phyloP scores from a whole-genome alignment of 495 filamentous ascomycete genomes.

The Xylaria castorea region DNA sequence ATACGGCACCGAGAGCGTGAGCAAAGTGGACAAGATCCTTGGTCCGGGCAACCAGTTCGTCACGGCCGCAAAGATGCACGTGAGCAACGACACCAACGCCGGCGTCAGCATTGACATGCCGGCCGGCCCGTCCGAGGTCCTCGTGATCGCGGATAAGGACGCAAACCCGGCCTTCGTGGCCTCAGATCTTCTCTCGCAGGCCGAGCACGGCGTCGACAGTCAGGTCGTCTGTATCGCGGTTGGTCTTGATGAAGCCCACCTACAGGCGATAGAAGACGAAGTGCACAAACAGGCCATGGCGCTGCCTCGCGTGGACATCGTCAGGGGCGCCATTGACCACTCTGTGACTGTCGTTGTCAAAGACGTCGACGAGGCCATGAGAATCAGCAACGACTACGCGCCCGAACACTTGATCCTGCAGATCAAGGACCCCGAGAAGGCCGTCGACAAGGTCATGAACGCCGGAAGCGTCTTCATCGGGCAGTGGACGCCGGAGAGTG shows the following conservation, averaged over 20 bases:
- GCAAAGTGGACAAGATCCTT: slow-evolving; percentile 98
- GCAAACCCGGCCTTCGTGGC: slow-evolving; percentile 96
- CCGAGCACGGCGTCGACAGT: slow-evolving; percentile 93
- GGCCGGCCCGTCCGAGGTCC: slow-evolving; percentile 93
- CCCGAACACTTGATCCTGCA: slow-evolving; percentile 97
- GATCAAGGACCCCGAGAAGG: slow-evolving; percentile 71
- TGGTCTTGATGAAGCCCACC: slow-evolving; percentile 71
- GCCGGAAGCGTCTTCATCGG: slow-evolving; percentile 96
- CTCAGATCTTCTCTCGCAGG: slow-evolving; percentile 91
- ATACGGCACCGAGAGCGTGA: slow-evolving; percentile 82
- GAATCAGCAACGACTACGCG: slow-evolving; percentile 90
- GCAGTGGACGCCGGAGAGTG: slow-evolving; percentile 93
- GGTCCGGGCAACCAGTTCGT: slow-evolving; percentile 99
- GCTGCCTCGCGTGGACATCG: slow-evolving; percentile 89
- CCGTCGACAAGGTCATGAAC: slow-evolving; percentile 83
- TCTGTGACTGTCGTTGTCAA: slow-evolving; percentile 86
- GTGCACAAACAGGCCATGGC: slow-evolving; percentile 87
- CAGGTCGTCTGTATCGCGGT: slow-evolving; percentile 94
- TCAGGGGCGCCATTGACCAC: slow-evolving; percentile 88
- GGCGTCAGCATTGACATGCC: slow-evolving; percentile 98
- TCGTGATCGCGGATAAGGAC: slow-evolving; percentile 90
- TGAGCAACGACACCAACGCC: slow-evolving; percentile 93
- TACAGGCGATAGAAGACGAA: slow-evolving; percentile 86
- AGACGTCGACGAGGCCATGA: slow-evolving; percentile 82
- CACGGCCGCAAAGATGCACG: slow-evolving; percentile 96